Evolutionary conservation across 139 green algal species (phyloP).

Genomic region (Coelastrella sp.): DNA sequence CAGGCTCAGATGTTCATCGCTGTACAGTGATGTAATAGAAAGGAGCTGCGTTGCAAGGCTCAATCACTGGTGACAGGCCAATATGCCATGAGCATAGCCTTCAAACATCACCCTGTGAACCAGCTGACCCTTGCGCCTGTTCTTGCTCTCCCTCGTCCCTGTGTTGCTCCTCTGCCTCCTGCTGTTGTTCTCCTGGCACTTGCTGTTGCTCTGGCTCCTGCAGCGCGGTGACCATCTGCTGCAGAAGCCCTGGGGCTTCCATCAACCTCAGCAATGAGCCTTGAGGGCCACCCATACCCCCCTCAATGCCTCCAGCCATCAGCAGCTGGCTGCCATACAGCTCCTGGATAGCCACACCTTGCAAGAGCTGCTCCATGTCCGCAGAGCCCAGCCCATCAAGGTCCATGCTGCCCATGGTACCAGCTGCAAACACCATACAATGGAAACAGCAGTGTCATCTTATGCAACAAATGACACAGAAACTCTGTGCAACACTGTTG

Average conservation of each 20-base stretch:
- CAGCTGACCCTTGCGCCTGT: not conserved
- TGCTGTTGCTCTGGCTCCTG: not conserved
- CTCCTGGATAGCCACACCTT: conserved; percentile 25
- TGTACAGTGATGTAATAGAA: too few species aligned
- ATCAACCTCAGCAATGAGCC: conserved; percentile 42
- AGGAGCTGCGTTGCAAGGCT: too few species aligned
- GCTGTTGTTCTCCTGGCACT: not conserved
- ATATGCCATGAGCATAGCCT: too few species aligned
- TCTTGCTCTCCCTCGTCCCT: not conserved
- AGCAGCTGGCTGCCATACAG: conserved; percentile 35
- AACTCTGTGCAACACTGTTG: too few species aligned
- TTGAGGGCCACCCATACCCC: conserved; percentile 13
- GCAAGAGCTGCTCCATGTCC: conserved; percentile 50
- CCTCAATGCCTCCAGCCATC: not conserved
- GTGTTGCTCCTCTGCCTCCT: not conserved
- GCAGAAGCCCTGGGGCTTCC: conserved; percentile 32
- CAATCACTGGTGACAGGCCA: too few species aligned
- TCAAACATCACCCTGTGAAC: too few species aligned
- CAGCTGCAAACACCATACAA: not conserved
- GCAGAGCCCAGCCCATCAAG: conserved; percentile 16
- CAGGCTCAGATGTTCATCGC: too few species aligned
- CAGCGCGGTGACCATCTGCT: conserved; percentile 31
- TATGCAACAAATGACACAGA: not conserved
- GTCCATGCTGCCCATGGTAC: conserved; percentile 48
- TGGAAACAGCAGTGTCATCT: not conserved